phyloP scores from a whole-genome alignment of 1,284 basidiomycete genomes.

The Vanrija sp. region DNA sequence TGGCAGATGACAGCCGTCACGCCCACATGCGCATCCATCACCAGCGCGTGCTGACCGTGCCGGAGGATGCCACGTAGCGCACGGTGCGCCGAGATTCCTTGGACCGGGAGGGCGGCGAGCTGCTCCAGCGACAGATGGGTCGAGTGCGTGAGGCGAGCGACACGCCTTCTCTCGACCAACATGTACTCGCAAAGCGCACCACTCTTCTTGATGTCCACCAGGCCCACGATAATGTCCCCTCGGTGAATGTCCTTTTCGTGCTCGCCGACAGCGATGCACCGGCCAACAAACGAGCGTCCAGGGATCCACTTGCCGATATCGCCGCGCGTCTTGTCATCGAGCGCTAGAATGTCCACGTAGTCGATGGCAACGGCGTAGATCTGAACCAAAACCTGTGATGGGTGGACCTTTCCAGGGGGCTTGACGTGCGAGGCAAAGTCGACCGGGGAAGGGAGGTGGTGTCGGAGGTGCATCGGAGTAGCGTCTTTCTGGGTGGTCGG shows the following conservation, averaged over 20 bases:
- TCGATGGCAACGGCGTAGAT: slow-evolving; percentile 81
- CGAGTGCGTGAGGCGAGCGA: slow-evolving; percentile 60
- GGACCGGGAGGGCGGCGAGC: slow-evolving; percentile 69
- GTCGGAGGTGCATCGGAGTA: slow-evolving; percentile 52
- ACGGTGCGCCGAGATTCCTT: slow-evolving; percentile 70
- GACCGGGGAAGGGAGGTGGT: slow-evolving; percentile 48
- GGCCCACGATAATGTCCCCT: slow-evolving; percentile 77
- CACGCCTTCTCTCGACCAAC: slow-evolving; percentile 68
- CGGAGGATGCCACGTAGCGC: slow-evolving; percentile 59
- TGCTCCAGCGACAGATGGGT: slow-evolving; percentile 62
- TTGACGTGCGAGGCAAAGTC: slow-evolving; percentile 64
- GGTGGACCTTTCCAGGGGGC: slow-evolving; percentile 67
- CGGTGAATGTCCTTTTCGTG: slow-evolving; percentile 67
- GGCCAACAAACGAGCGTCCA: slow-evolving; percentile 75
- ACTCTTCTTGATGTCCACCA: slow-evolving; percentile 69
- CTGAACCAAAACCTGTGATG: slow-evolving; percentile 68
- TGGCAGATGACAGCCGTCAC: slow-evolving; percentile 70
- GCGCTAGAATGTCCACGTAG: slow-evolving; percentile 62
- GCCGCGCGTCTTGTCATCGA: slow-evolving; percentile 51
- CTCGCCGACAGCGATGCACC: slow-evolving; percentile 72
- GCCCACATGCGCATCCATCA: slow-evolving; percentile 72
- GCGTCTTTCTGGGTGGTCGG: too few species aligned
- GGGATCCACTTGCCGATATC: slow-evolving; percentile 56
- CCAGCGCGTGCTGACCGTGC: slow-evolving; percentile 55
- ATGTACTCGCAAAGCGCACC: slow-evolving; percentile 81